Conservation (phyloP, 2,329 filamentous ascomycete genomes). For the Epicoccum sorghinum region DNA sequence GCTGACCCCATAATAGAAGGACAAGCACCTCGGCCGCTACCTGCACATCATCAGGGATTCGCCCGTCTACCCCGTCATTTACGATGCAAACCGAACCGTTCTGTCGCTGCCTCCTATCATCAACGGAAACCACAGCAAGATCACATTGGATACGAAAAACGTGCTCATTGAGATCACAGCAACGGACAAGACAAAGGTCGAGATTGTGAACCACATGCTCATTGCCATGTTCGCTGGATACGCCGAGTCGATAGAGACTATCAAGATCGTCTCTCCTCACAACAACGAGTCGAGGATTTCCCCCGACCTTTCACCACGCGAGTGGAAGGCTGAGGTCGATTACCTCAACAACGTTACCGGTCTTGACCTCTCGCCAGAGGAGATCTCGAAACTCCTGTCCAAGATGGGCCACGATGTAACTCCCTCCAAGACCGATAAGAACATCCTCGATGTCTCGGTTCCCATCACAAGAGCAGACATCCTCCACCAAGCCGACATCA, state of each 20-base stretch:
- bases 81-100: slow-evolving; percentile 83
- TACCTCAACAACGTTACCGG: slow-evolving; percentile 96
- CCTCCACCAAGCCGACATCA: slow-evolving; percentile 95
- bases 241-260: slow-evolving; percentile 90
- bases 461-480: slow-evolving; percentile 93
- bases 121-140: slow-evolving; percentile 97
- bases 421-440: slow-evolving; percentile 72
- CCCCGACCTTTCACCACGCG: slow-evolving; percentile 78
- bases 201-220: slow-evolving; percentile 94
- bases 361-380: slow-evolving; percentile 72
- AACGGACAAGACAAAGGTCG: slow-evolving; percentile 93
- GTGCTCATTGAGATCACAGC: slow-evolving; percentile 98
- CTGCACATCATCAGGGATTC: slow-evolving; percentile 94
- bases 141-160: slow-evolving; percentile 87
- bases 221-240: slow-evolving; percentile 97
- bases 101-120: slow-evolving; percentile 97
- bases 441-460: slow-evolving; percentile 77
- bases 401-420: slow-evolving; percentile 89
- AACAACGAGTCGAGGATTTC: slow-evolving; percentile 82
- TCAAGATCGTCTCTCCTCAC: slow-evolving; percentile 90
- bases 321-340: slow-evolving; percentile 81
- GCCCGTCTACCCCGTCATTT: slow-evolving; percentile 93
- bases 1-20: slow-evolving; percentile 62
- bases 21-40: slow-evolving; percentile 88
- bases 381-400: slow-evolving; percentile 78